Conservation (phyloP, 2,329 filamentous ascomycete genomes). For the Aspergillus luchuensis region DNA sequence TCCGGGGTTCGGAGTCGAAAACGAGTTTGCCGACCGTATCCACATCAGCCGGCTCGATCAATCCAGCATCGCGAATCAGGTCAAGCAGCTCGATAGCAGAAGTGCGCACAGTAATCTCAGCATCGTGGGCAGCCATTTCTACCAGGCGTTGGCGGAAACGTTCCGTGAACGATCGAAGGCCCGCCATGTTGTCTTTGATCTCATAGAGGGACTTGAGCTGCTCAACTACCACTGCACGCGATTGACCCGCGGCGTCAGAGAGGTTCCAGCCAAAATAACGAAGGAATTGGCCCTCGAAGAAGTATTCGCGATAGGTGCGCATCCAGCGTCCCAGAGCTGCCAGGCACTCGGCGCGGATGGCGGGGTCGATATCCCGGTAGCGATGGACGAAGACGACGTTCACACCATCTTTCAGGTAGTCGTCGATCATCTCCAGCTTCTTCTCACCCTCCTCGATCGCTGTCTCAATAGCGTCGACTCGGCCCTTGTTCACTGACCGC, state of each 20-base stretch:
- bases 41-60: slow-evolving; percentile 89
- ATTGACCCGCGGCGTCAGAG: slow-evolving; percentile 74
- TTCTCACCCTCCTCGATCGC: slow-evolving; percentile 70
- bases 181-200: slow-evolving; percentile 73
- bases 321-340: slow-evolving; percentile 89
- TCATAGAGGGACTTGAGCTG: slow-evolving; percentile 80
- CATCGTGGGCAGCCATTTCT: slow-evolving; percentile 87
- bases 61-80: slow-evolving; percentile 75
- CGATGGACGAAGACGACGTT: slow-evolving; percentile 92
- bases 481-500: slow-evolving; percentile 73
- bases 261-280: slow-evolving; percentile 95
- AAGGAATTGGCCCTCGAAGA: slow-evolving; percentile 86
- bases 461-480: slow-evolving; percentile 71
- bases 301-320: slow-evolving; percentile 76
- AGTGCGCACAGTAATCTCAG: slow-evolving; percentile 77
- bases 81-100: slow-evolving; percentile 80
- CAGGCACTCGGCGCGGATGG: slow-evolving; percentile 85
- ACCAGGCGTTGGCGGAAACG: slow-evolving; percentile 83
- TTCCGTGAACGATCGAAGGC: slow-evolving; percentile 87
- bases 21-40: slow-evolving; percentile 84
- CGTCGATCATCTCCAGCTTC: slow-evolving; percentile 69
- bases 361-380: slow-evolving; percentile 90
- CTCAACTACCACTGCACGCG: slow-evolving; percentile 81
- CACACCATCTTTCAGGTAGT: slow-evolving; percentile 80
- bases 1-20: slow-evolving; percentile 80